Percentiles rank a stretch among this genome's conserved stretches.
Conservation (phyloP, 2,329 filamentous ascomycete genomes). For the Aureobasidium zeae region DNA sequence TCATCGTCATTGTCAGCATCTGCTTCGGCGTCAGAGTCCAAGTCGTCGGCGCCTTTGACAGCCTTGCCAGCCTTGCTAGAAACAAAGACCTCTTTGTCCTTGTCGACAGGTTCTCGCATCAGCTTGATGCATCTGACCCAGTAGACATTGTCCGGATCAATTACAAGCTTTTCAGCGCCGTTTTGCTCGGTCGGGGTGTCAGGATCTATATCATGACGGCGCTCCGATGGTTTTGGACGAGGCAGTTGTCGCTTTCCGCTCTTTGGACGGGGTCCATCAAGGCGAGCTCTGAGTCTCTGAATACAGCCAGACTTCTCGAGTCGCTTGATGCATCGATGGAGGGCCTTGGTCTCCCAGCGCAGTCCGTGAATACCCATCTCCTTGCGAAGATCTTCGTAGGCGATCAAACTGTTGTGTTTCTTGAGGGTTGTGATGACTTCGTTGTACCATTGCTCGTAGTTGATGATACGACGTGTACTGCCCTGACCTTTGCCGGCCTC, state of each 20-base stretch:
- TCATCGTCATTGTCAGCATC: slow-evolving; percentile 20
- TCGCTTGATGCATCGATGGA: slow-evolving; percentile 32
- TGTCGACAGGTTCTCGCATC: slow-evolving; percentile 30
- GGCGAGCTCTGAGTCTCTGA: slow-evolving; percentile 30
- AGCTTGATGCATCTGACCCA: slow-evolving; percentile 33
- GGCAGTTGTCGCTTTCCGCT: neutral
- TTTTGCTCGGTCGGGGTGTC: neutral
- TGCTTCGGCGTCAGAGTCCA: slow-evolving; percentile 17
- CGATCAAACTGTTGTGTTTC: slow-evolving; percentile 42
- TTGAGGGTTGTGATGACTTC: slow-evolving; percentile 42
- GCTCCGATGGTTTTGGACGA: neutral
- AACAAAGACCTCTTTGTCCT: slow-evolving; percentile 23
- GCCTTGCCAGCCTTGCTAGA: slow-evolving; percentile 7
- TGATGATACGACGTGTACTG: slow-evolving; percentile 20
- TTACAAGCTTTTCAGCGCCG: slow-evolving; percentile 1
- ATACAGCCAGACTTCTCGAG: slow-evolving; percentile 34
- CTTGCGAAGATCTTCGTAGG: slow-evolving; percentile 43
- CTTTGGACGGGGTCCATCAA: slow-evolving; percentile 4
- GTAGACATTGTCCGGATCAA: slow-evolving; percentile 19
- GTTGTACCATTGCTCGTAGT: slow-evolving; percentile 42
- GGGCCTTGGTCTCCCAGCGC: slow-evolving; percentile 31
- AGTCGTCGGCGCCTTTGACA: slow-evolving; percentile 12
- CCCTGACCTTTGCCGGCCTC: slow-evolving; percentile 10
- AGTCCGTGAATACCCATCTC: slow-evolving; percentile 32
- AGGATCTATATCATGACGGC: slow-evolving; percentile 2